Evolutionary conservation across 225 moss, liverwort and hornwort species (phyloP), one percentile per base, ranked within the genome.

Genomic region (Pleurozium schreberi): DNA sequence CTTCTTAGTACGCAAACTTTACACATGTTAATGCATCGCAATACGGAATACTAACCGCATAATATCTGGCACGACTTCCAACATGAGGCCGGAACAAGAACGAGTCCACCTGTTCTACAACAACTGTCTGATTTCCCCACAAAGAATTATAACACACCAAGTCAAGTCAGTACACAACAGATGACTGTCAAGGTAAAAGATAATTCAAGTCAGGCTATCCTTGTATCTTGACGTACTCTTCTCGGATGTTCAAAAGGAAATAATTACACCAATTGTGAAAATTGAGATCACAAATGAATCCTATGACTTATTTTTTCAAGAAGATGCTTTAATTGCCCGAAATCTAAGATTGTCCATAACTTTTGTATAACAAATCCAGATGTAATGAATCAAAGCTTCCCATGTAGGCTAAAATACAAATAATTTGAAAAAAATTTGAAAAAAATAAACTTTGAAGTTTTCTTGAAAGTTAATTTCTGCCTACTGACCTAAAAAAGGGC

Each of bases 11-110:
- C 26, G 18, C 36, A 55, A 81, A 84, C 57, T 83, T 75, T 40
- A 68, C 38, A 89, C 18, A 68, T 78, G 81, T 75, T 84, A 62
- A 30, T 34, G 36, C 50, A 66, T 61, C 68, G 55, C 50, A 50
- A 84, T 59, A 79, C 85, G 22, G 40, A 75, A 66, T 73, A 79
- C 61, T 69, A 93, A 99, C 99, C 92, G 97, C 96, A 88, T 99
- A 99, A 88, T 97, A 97, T 93, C 95, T 92, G 65, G 99, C 99
- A 92, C 97, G 94, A 80, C 93, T 93, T 93, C 97, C 97, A 77
- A 99, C 95, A 90, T 96, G 96, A 66, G 96, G 97, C 83, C 99
- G 93, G 80, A 99, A 99, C 70, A 99, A 93, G 92, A 99, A 99
- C 63, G 95, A 90, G 43, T 99, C 96, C 68, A 99, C 97, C 87